Percentiles rank a stretch among this genome's conserved stretches.
Conservation (phyloP, 139 green algal genomes). For the Chlamydomonas schloesseri region DNA sequence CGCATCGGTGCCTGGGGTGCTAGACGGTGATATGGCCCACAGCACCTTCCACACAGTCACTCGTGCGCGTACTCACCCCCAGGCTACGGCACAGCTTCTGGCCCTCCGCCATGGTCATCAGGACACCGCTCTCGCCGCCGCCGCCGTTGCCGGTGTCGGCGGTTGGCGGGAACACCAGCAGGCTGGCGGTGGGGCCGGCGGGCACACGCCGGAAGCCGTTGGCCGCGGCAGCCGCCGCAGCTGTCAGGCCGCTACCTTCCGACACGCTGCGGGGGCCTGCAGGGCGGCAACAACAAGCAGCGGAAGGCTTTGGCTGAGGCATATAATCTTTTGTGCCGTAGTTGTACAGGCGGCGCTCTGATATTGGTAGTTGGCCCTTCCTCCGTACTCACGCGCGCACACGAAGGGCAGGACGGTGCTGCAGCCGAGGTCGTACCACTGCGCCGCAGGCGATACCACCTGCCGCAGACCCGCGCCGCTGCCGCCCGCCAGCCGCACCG, state of each 20-base stretch:
- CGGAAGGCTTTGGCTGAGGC: no score
- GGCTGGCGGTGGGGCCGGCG: neutral
- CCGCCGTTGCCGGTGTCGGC: no score
- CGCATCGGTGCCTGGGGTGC: no score
- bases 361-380: no score
- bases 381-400: neutral
- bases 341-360: no score
- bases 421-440: neutral
- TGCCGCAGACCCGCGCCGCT: neutral
- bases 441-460: neutral
- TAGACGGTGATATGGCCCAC: no score
- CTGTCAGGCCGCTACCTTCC: no score
- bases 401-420: neutral
- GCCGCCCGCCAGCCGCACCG: neutral
- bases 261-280: neutral
- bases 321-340: no score
- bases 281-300: no score
- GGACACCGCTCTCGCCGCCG: neutral
- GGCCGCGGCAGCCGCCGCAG: no score
- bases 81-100: neutral
- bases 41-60: no score
- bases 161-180: neutral
- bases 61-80: neutral
- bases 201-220: neutral
- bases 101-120: neutral